Base-by-base conservation (phyloP, 306 rosid genomes). In the Cucumis melo region DNA sequence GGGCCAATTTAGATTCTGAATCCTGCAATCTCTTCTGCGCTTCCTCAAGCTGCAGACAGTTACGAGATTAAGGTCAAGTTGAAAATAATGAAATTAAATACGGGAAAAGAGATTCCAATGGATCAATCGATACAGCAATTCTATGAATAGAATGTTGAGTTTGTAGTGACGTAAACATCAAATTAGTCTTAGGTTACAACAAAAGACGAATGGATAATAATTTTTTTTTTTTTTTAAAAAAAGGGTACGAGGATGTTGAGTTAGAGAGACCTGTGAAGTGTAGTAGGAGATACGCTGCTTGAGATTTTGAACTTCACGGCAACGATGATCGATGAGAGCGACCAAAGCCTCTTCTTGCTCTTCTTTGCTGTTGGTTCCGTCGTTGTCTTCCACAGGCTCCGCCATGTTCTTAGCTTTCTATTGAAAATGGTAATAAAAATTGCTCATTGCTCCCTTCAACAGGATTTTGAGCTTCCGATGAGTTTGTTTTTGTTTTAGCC, bases 291-390 rank as follows among this genome's bases (percentile, higher is more conserved):
- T 4, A 46, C 93, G 95, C 8, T 81, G 85, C 54, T 84, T 89
- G 58, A 89, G 83, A 80, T 87, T 81, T 46, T 82, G 75, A 50
- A 94, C 95, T 89, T 90, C 99, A 56, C 39, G 76, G 59, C 92
- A 82, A 6, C 97, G 97, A 77, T 92, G 96, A 73, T 94, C 96
- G 84, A 92, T 89, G 15, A 94, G 77, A 73, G 96, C 93, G 5
- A 92, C 92, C 76, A 94, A 84, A 48, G 93, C 89, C 84, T 92
- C 96, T 21, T 92, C 99, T 46, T 88, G 95, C 74, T 90, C 96
- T 81, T 87, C 83, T 16, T 70, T 86, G 75, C 80, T 83, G 1
- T 48, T 75, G 50, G 14, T 42, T 51, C 8, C 77, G 59, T 48
- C 74, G 54, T 54, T 57, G 44, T 39, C 71, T 59, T 48, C 79